Base-by-base conservation (phyloP, 2,329 filamentous ascomycete genomes). In the Pseudogymnoascus verrucosus region DNA sequence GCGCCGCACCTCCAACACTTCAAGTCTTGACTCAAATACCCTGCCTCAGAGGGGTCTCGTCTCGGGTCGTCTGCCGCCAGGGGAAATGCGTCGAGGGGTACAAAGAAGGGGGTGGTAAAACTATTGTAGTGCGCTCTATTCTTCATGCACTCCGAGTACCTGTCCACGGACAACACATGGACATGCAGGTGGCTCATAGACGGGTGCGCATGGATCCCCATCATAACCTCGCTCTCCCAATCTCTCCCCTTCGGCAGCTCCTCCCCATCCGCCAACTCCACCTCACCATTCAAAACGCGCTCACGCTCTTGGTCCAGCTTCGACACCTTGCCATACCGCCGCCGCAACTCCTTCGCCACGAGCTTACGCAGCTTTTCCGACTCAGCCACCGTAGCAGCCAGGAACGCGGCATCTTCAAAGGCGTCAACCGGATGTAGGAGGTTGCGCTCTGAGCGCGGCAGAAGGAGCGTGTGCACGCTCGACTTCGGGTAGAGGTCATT, bases 171-270 rank as follows among this genome's bases (percentile, higher is more conserved):
- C 64, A 98, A 77, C 31, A 98, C 85, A 75, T 99, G 95, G 3
- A 98, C 81, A 76, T 99, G 95, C 63, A 98, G 74, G 74, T 98
- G 91, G 67, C 84, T 88, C 95, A 99, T 98, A 63, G 89, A 93
- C 2, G 95, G 95, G 68, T 88, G 85, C 2, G 91, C 89, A 76
- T 99, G 95, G 6, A 96, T 83, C 12, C 95, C 95, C 19, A 87
- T 83, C 60, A 84, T 83, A 60, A 98, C 82, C 26, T 95, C 91
- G 11, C 78, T 77, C 42, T 79, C 76, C 90, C 92, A 98, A 76
- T 97, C 87, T 23, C 93, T 82, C 0, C 92, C 93, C 0, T 72
- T 67, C 0, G 92, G 92, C 7, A 93, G 77, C 47, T 79, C 71
- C 7, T 68, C 66, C 3, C 63, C 74, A n/a, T 77, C 75, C 21